Base-by-base conservation (phyloP, 176 grass and related monocot genomes). In the Aegilops umbellulata region DNA sequence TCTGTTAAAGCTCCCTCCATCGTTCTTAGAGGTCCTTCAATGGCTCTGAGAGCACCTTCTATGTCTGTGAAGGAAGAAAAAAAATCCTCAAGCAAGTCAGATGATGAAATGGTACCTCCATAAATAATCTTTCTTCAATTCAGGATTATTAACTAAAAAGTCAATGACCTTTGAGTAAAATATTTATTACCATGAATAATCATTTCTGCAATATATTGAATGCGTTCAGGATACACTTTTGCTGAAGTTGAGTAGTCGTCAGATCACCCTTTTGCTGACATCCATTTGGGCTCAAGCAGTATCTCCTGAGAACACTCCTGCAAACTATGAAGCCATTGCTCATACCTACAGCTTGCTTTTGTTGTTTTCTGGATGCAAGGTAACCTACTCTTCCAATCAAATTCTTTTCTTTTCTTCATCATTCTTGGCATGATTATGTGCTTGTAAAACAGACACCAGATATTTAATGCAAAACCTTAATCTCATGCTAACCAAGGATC, bases 271-370 rank as follows among this genome's bases (percentile, higher is more conserved):
- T 90, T 75, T 99, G 78, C 71, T 99, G 36, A 93, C 97, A 74
- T 99, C 94, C 77, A 93, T 99, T 81, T 99, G 97, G 97, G 92
- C 92, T 81, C 97, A 99, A 87, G 94, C 92, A 20, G 87, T 74
- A 83, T 99, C 92, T 49, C 90, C 79, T 78, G 83, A 86, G 88
- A 99, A 96, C 82, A 84, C 81, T 91, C 97, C 94, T 77, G 85
- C 91, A 46, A 99, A 96, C 68, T 99, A 96, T 83, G 94, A 99
- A 96, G 97, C 97, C 44, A 96, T 99, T 90, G 97, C 94, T 84
- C 90, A 99, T 90, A 94, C 94, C 67, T 99, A 96, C 84, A 92
- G 97, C 80, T 86, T 99, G 82, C 87, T 90, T 78, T 78, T 99
- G 61, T 79, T 99, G 46, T 99, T 99, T 84, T 94, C 92, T 88